Conservation (phyloP, 352 stramenopile genomes). For the Phytopythium montanum region DNA sequence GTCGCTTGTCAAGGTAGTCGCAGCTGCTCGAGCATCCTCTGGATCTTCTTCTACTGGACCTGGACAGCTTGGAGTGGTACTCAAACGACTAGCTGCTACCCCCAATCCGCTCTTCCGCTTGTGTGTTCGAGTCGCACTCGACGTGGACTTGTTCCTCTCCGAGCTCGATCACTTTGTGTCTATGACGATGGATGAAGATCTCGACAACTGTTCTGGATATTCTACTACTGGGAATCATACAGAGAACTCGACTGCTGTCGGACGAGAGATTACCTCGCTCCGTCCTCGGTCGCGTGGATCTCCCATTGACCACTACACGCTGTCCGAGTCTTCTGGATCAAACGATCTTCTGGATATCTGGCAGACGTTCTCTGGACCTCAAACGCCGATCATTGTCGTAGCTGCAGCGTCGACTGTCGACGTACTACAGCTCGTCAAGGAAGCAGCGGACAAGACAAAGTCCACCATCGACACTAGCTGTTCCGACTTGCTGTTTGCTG, state of each 20-base stretch:
- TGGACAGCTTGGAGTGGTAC: neutral
- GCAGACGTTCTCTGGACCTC: neutral
- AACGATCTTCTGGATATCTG: neutral
- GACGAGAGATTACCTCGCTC: neutral
- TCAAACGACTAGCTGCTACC: neutral
- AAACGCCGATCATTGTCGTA: neutral
- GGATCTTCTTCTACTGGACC: neutral
- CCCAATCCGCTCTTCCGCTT: conserved; percentile 14
- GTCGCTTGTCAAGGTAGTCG: neutral
- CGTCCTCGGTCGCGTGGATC: neutral
- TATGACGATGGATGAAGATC: neutral
- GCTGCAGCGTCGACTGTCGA: neutral
- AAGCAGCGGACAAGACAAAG: neutral
- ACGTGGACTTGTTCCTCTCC: conserved; percentile 19
- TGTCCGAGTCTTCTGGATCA: neutral
- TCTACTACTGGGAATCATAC: neutral
- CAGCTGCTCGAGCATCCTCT: neutral
- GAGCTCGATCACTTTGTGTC: conserved; percentile 18
- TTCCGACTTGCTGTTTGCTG: neutral
- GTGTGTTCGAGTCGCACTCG: conserved; percentile 21
- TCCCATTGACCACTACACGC: neutral
- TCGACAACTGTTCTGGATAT: neutral
- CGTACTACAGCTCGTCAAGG: neutral
- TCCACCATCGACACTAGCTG: neutral
- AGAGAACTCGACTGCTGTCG: neutral